phyloP scores from a whole-genome alignment of 2,329 filamentous ascomycete genomes.

The Penicillium fuscoglaucum region DNA sequence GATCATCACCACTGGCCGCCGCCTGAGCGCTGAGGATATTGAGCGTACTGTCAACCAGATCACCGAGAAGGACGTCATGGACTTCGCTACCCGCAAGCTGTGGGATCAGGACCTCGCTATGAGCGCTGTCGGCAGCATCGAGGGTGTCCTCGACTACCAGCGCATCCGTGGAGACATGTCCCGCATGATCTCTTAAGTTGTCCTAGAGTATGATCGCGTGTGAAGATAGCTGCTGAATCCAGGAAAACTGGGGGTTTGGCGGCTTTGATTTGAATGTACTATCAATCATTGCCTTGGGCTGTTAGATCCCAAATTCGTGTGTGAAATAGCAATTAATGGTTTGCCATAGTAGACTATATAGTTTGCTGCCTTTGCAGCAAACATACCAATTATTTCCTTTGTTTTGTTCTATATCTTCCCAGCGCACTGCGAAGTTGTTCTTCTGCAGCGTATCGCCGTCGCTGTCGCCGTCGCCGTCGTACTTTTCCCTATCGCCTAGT shows the following conservation, averaged over 20 bases:
- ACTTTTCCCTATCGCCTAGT: neutral
- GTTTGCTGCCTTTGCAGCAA: conserved; percentile 26
- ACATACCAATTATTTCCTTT: conserved; percentile 27
- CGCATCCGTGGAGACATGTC: conserved; percentile 75
- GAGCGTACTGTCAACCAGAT: conserved; percentile 87
- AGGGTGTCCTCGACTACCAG: conserved; percentile 65
- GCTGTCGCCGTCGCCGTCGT: neutral
- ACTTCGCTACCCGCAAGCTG: conserved; percentile 89
- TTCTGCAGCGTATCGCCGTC: neutral
- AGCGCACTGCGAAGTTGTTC: neutral
- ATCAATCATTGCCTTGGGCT: conserved; percentile 33
- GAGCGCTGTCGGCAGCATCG: conserved; percentile 88
- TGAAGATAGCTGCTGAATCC: conserved; percentile 21
- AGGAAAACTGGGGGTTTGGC: conserved; percentile 10
- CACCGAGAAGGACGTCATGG: conserved; percentile 95
- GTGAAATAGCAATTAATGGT: conserved; percentile 35
- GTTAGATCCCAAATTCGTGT: conserved; percentile 31
- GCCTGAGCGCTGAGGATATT: conserved; percentile 88
- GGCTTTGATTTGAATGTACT: conserved; percentile 31
- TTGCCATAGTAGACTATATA: conserved; percentile 33
- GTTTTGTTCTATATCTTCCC: conserved; percentile 16
- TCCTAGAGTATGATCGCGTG: conserved; percentile 21
- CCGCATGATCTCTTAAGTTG: conserved; percentile 58
- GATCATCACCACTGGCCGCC: conserved; percentile 93
- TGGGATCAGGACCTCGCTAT: conserved; percentile 98